Conservation (phyloP, 768 basidiomycete genomes). For the Cystofilobasidium macerans region DNA sequence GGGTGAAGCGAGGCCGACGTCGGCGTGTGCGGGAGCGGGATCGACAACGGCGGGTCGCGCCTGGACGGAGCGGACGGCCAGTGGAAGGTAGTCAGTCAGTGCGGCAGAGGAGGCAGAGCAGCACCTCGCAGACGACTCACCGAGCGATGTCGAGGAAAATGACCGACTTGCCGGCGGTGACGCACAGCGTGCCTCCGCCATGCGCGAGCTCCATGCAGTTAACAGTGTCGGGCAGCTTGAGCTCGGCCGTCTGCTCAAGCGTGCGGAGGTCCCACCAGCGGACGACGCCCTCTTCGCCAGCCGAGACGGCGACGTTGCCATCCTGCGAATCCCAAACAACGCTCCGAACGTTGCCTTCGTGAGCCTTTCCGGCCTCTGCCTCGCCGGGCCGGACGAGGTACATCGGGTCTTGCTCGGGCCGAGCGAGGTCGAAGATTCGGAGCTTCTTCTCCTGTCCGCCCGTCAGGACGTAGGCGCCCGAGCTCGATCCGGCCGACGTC, state of each 20-base stretch:
- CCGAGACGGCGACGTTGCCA: constrained; percentile 65
- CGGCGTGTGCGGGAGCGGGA: constrained; percentile 71
- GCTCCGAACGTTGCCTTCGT: constrained; percentile 82
- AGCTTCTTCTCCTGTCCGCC: constrained; percentile 98
- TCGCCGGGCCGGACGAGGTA: constrained; percentile 54
- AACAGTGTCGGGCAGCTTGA: constrained; percentile 66
- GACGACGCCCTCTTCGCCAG: constrained; percentile 81
- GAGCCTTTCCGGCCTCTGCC: constrained; percentile 45
- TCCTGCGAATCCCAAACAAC: constrained; percentile 81
- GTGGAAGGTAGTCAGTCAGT: background rate
- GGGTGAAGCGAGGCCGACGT: constrained; percentile 95
- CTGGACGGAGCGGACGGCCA: constrained; percentile 30
- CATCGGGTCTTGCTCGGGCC: constrained; percentile 78
- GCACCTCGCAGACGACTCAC: constrained; percentile 30
- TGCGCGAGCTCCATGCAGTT: constrained; percentile 86
- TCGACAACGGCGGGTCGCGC: constrained; percentile 56
- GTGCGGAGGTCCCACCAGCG: constrained; percentile 98
- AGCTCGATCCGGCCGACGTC: constrained; percentile 8
- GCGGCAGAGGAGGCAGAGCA: background rate
- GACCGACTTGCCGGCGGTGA: constrained; percentile 84
- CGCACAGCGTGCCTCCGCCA: constrained; percentile 65
- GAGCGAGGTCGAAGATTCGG: constrained; percentile 77
- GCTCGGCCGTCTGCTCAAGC: constrained; percentile 54
- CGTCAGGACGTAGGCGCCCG: constrained; percentile 59
- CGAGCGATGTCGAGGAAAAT: constrained; percentile 60